Evolutionary conservation across 345 rosid species (phyloP), one percentile per base, ranked within the genome.

Genomic region (Euclidium syriacum): DNA sequence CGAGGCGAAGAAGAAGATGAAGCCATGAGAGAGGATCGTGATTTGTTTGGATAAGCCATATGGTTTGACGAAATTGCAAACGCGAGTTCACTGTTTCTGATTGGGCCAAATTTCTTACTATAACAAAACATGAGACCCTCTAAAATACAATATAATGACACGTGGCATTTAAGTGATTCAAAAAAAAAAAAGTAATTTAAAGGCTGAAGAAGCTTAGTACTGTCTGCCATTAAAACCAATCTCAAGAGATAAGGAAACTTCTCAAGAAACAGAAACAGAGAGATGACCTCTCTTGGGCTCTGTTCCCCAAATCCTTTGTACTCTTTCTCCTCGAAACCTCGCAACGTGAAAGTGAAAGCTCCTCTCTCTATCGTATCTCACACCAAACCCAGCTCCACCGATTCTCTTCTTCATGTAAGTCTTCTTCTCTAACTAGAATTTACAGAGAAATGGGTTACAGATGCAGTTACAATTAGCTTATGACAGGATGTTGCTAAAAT

Each of bases 281-380:
- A 40, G 51, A 66, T 72, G 76, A 72, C 67, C 67, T 60, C 67
- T 40, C 53, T 73, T 58, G 63, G 70, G 55, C 54, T 59, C 51
- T 78, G 67, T 35, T 49, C 55, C 20, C 69, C 61, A 7, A 75
- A 42, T 52, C 72, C 80, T 62, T 71, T 80, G 72, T 77, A 80
- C 33, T 41, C 65, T 65, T 71, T 65, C n/a, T 76, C 65, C 23
- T 36, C 60, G 7, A 55, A 23, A 27, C 65, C 78, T 53, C 29
- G 68, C 22, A 67, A n/a, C n/a, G 29, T 6, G 15, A n/a, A n/a
- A n/a, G n/a, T 61, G 58, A 75, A 23, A 53, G 38, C 68, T 64
- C 55, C 73, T 54, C 54, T 71, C 61, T 47, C 0, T 24, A 52
- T 70, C 16, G 16, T 62, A 30, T 78, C 73, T 53, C 27, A 75